phyloP scores from a whole-genome alignment of 345 rosid species.

The Camelina laxa region DNA sequence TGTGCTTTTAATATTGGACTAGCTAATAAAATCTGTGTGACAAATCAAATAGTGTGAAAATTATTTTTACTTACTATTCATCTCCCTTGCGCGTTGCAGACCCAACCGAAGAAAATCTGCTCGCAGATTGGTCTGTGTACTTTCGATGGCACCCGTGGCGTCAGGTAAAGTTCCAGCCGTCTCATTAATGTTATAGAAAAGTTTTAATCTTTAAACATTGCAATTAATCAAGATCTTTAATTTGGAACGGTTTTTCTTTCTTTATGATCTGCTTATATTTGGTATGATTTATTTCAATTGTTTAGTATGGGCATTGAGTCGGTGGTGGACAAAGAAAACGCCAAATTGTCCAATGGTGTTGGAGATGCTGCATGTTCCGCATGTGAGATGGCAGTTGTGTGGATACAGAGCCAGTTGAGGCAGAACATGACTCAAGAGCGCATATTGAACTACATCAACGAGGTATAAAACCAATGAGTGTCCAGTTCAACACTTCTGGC shows the following conservation, averaged over 20 bases:
- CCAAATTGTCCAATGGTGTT: constrained; percentile 46
- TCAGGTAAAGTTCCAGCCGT: constrained; percentile 58
- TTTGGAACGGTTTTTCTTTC: neutral
- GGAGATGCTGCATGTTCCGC: constrained; percentile 71
- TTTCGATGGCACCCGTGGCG: constrained; percentile 79
- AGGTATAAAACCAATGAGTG: constrained; percentile 49
- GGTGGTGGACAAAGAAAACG: constrained; percentile 60
- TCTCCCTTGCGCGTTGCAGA: constrained; percentile 44
- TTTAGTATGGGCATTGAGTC: constrained; percentile 76
- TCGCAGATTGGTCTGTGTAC: constrained; percentile 86
- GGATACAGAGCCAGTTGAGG: constrained; percentile 84
- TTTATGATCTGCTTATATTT: neutral
- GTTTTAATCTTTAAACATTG: neutral
- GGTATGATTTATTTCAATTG: neutral
- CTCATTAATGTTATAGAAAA: neutral
- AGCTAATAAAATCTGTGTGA: constrained; percentile 1
- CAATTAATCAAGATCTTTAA: constrained; percentile 13
- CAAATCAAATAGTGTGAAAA: neutral
- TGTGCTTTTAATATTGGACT: constrained; percentile 16
- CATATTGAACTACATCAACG: constrained; percentile 62
- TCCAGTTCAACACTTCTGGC: neutral
- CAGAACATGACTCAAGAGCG: constrained; percentile 74
- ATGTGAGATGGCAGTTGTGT: constrained; percentile 92
- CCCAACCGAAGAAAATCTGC: constrained; percentile 76
- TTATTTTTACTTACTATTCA: constrained; percentile 6